Evolutionary conservation across 164 flowering plant species (phyloP).

Genomic region (Umbilicus rupestris): DNA sequence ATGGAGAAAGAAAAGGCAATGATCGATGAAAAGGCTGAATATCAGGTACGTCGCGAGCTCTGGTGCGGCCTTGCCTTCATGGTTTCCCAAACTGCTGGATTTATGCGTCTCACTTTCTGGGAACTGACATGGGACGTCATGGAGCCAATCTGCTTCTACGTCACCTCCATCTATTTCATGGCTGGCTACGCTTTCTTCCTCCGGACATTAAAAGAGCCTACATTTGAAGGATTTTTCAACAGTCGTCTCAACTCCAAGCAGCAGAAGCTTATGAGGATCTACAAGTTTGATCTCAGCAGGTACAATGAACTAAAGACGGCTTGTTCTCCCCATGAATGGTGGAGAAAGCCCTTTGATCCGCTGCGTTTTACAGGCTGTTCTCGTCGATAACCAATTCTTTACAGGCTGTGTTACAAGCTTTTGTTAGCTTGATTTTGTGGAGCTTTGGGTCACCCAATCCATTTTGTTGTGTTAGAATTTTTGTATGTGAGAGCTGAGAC

Average conservation of each 20-base stretch:
- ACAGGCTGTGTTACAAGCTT: too few species aligned
- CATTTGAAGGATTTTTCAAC: slow-evolving; percentile 61
- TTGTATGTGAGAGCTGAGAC: not conserved
- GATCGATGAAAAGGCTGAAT: slow-evolving; percentile 46
- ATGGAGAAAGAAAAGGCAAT: slow-evolving; percentile 38
- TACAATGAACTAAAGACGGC: slow-evolving; percentile 35
- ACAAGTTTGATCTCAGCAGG: slow-evolving; percentile 35
- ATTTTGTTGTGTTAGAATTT: too few species aligned
- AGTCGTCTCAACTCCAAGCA: slow-evolving; percentile 52
- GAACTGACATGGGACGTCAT: slow-evolving; percentile 79
- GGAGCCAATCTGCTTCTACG: slow-evolving; percentile 77
- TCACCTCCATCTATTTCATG: slow-evolving; percentile 56
- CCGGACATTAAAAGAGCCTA: slow-evolving; percentile 54
- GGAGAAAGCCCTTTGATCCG: not conserved
- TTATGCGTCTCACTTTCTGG: slow-evolving; percentile 82
- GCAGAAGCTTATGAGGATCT: slow-evolving; percentile 28
- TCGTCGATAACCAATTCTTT: too few species aligned
- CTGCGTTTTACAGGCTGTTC: too few species aligned
- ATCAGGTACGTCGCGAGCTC: slow-evolving; percentile 41
- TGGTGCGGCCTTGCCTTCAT: slow-evolving; percentile 50
- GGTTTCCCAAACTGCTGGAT: slow-evolving; percentile 47
- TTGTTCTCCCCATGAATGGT: slow-evolving; percentile 10
- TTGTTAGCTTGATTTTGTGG: too few species aligned
- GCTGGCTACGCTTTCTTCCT: slow-evolving; percentile 63
- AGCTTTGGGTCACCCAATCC: too few species aligned